Evolutionary conservation across 192 early-diverging fungal genomes (phyloP).

Genomic region (Dissophora globulifera): DNA sequence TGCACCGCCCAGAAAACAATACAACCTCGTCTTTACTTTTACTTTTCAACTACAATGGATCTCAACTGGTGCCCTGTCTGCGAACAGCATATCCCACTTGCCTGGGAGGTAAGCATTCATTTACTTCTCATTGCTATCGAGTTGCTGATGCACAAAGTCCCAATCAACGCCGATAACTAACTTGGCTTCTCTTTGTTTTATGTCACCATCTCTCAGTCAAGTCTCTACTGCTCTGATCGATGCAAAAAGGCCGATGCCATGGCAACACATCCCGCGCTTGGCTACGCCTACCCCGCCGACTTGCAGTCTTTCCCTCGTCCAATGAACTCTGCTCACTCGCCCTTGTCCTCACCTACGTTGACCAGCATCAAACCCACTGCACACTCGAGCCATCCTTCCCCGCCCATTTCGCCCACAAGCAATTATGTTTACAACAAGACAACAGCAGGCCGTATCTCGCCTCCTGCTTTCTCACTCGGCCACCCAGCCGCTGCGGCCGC

Average conservation of each 20-base stretch:
- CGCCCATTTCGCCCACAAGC: slow-evolving; percentile 46
- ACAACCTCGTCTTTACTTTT: neutral
- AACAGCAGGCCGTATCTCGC: slow-evolving; percentile 41
- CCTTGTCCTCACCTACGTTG: slow-evolving; percentile 43
- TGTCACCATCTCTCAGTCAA: slow-evolving; percentile 26
- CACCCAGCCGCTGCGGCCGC: slow-evolving; percentile 11
- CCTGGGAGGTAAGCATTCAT: slow-evolving; percentile 45
- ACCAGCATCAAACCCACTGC: slow-evolving; percentile 11
- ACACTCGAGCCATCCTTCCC: slow-evolving; percentile 44
- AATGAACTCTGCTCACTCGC: slow-evolving; percentile 21
- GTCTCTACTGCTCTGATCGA: slow-evolving; percentile 52
- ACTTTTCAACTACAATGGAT: slow-evolving; percentile 33
- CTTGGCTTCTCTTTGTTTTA: neutral
- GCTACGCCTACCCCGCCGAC: slow-evolving; percentile 44
- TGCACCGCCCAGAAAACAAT: neutral
- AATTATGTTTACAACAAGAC: slow-evolving; percentile 52
- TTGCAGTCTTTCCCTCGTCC: slow-evolving; percentile 41
- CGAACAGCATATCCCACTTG: slow-evolving; percentile 54
- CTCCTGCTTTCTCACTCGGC: slow-evolving; percentile 44
- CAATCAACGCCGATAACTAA: neutral
- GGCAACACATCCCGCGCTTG: slow-evolving; percentile 40
- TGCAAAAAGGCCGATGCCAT: slow-evolving; percentile 53
- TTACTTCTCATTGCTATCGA: neutral
- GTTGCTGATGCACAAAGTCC: neutral
- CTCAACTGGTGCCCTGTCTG: slow-evolving; percentile 57